Conservation (phyloP, 2,329 filamentous ascomycete species). For the Cercospora nicotianae region DNA sequence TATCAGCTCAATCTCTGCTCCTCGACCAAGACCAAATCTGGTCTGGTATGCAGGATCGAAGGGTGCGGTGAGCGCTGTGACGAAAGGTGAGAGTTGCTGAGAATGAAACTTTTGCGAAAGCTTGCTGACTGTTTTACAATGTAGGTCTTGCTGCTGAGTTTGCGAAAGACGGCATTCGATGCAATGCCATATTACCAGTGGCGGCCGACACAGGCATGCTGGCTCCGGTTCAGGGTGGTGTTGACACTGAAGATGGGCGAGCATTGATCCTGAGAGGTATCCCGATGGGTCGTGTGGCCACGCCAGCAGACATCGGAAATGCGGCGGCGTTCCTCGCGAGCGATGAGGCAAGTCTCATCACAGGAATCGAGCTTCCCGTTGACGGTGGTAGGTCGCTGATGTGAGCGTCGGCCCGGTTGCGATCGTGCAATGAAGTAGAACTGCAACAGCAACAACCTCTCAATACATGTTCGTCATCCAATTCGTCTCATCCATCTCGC, state of each 20-base stretch:
- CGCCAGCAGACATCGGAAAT: slow-evolving; percentile 31
- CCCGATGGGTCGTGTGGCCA: slow-evolving; percentile 32
- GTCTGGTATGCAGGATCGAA: slow-evolving; percentile 37
- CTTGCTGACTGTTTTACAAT: not conserved
- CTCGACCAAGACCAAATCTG: slow-evolving; percentile 31
- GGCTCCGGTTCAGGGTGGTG: slow-evolving; percentile 26
- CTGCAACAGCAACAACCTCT: too few relatives aligned
- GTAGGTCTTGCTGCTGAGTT: slow-evolving; percentile 34
- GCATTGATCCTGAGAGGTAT: slow-evolving; percentile 28
- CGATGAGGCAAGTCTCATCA: slow-evolving; percentile 34
- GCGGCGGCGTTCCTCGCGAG: slow-evolving; percentile 34
- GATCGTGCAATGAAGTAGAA: too few relatives aligned
- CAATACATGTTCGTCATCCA: too few relatives aligned
- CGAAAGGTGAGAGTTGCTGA: slow-evolving; percentile 11
- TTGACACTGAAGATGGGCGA: slow-evolving; percentile 23
- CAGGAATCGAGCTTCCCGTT: slow-evolving; percentile 33
- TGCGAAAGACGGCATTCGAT: slow-evolving; percentile 28
- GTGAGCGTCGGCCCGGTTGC: not conserved
- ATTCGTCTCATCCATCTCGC: too few relatives aligned
- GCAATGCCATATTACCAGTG: slow-evolving; percentile 34
- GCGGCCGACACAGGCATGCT: slow-evolving; percentile 36
- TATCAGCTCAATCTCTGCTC: slow-evolving; percentile 33
- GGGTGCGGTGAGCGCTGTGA: slow-evolving; percentile 32
- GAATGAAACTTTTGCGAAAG: not conserved
- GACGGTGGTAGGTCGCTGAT: slow-evolving; percentile 35